A percentile compares a stretch with the other conserved stretches of the same genome.
Evolutionary conservation across 805 yeast species (phyloP).

Genomic region (Diddensiella transvaalensis): DNA sequence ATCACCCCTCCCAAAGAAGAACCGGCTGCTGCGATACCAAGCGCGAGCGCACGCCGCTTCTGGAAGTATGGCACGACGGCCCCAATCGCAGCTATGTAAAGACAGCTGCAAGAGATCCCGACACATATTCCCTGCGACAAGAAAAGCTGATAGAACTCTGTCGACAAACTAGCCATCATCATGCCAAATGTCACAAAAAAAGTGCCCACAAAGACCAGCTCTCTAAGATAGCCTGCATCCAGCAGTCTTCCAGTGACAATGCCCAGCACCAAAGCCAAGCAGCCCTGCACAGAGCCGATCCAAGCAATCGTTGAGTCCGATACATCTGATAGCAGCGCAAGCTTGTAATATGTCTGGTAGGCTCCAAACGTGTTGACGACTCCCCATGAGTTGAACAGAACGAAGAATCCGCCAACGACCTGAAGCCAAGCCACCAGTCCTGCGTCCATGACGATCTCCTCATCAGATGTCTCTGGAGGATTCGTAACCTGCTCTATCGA

Average conservation of each 20-base stretch:
- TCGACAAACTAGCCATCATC: constrained; percentile 36
- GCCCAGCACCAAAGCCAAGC: constrained; percentile 24
- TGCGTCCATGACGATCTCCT: constrained; percentile 13
- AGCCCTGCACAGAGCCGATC: constrained; percentile 32
- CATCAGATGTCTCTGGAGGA: no score
- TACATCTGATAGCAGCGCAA: constrained; percentile 14
- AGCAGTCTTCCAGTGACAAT: constrained; percentile 28
- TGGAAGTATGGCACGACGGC: constrained; percentile 44
- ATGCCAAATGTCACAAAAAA: constrained; percentile 28
- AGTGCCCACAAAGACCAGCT: constrained; percentile 24
- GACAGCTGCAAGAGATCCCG: constrained; percentile 43
- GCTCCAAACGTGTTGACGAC: constrained; percentile 27
- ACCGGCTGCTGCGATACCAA: constrained; percentile 46
- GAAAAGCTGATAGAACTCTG: constrained; percentile 46
- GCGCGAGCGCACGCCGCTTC: constrained; percentile 41
- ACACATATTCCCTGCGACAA: constrained; percentile 49
- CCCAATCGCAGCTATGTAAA: constrained; percentile 44
- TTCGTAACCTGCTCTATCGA: no score
- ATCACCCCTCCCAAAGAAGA: constrained; percentile 50
- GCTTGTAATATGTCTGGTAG: constrained; percentile 27
- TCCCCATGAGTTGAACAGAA: constrained; percentile 19
- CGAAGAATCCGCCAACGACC: constrained; percentile 19
- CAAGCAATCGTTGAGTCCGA: constrained; percentile 30
- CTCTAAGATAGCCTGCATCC: constrained; percentile 26
- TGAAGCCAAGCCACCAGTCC: constrained; percentile 25